phyloP scores from a whole-genome alignment of 768 basidiomycete genomes.

The Sarcomyxa edulis region DNA sequence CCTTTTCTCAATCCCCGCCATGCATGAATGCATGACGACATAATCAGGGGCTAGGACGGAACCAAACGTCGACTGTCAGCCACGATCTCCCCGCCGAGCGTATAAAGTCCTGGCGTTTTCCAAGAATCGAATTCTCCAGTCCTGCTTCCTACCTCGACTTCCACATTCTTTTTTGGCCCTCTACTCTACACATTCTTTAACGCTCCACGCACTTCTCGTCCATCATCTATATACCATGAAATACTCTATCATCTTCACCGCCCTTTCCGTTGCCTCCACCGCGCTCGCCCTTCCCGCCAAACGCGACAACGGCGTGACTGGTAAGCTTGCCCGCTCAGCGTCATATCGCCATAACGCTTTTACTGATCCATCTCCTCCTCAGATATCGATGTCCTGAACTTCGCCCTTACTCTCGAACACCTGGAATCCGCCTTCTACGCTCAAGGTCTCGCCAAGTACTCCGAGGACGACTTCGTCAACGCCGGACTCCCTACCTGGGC shows the following conservation, averaged over 20 bases:
- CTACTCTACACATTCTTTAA: neutral
- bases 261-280: conserved; percentile 5
- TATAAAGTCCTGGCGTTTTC: too few species aligned
- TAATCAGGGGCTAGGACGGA: too few species aligned
- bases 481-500: conserved; percentile 42
- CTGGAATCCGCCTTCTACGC: conserved; percentile 41
- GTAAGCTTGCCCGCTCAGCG: too few species aligned
- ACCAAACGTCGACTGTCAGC: too few species aligned
- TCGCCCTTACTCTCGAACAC: conserved; percentile 39
- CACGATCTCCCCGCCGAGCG: too few species aligned
- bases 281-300: conserved; percentile 3
- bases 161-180: neutral
- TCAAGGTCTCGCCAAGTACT: conserved; percentile 33
- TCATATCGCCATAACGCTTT: neutral
- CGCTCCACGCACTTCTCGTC: too few species aligned
- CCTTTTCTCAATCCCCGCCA: too few species aligned
- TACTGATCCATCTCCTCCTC: neutral
- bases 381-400: conserved; percentile 31
- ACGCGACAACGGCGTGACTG: conserved; percentile 1
- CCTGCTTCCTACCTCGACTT: too few species aligned
- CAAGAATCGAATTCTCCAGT: too few species aligned
- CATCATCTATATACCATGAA: conserved; percentile 6
- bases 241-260: conserved; percentile 2
- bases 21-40: too few species aligned
- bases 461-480: conserved; percentile 31